Evolutionary conservation across 495 filamentous ascomycete genomes (phyloP).

Genomic region (Hypoxylon intermedium): DNA sequence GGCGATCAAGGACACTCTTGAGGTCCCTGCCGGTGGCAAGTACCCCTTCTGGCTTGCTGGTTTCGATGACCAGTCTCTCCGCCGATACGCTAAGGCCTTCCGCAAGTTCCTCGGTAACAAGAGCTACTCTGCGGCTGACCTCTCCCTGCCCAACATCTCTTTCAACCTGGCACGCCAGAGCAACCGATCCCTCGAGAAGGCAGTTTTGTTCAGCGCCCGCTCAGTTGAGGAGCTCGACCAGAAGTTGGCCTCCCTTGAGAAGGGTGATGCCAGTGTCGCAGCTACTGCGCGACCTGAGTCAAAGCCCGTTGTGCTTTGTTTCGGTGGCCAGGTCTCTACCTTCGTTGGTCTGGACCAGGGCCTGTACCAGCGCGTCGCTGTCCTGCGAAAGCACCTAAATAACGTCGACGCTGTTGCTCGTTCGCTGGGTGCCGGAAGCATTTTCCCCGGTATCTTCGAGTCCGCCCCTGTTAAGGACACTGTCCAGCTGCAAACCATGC

Average conservation of each 20-base stretch:
- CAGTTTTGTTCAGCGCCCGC: slow-evolving; percentile 42
- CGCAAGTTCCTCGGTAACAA: slow-evolving; percentile 27
- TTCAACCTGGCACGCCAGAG: slow-evolving; percentile 50
- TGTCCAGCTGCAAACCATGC: slow-evolving; percentile 53
- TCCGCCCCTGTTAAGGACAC: slow-evolving; percentile 46
- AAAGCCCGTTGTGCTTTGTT: slow-evolving; percentile 58
- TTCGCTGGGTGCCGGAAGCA: slow-evolving; percentile 43
- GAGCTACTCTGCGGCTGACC: slow-evolving; percentile 15
- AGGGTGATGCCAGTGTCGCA: slow-evolving; percentile 5
- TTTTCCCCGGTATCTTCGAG: slow-evolving; percentile 61
- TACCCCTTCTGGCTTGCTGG: slow-evolving; percentile 46
- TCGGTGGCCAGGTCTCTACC: slow-evolving; percentile 60
- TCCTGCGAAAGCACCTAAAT: slow-evolving; percentile 54
- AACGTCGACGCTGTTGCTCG: slow-evolving; percentile 42
- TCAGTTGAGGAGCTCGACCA: slow-evolving; percentile 45
- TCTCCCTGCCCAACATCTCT: slow-evolving; percentile 44
- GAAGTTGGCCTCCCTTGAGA: slow-evolving; percentile 33
- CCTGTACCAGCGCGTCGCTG: slow-evolving; percentile 44
- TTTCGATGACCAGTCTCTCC: slow-evolving; percentile 39
- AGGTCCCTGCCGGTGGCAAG: slow-evolving; percentile 21
- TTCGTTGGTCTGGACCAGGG: slow-evolving; percentile 51
- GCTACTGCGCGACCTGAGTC: slow-evolving; percentile 13
- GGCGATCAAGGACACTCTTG: background rate
- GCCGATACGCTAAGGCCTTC: slow-evolving; percentile 24
- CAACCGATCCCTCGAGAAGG: slow-evolving; percentile 45